Evolutionary conservation across 179 eudicot species (phyloP).

Genomic region (Sideroxylon spinosum): DNA sequence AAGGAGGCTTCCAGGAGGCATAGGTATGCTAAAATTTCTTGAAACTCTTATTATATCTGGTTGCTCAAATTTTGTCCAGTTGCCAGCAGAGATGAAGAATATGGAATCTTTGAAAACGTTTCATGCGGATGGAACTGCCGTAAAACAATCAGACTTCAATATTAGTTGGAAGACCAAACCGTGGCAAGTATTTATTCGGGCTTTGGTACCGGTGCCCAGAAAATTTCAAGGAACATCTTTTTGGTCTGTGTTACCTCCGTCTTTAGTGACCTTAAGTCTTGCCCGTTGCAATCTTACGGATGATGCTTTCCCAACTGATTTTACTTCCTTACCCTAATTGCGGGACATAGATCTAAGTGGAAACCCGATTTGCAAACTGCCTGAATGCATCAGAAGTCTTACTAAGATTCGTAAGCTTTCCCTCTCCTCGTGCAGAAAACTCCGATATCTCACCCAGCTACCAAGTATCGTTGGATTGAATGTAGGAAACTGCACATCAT

Average conservation of each 20-base stretch:
- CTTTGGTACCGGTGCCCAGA: neutral
- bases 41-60: neutral
- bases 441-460: neutral
- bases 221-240: neutral
- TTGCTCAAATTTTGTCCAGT: constrained; percentile 7
- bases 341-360: neutral
- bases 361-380: constrained; percentile 4
- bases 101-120: constrained; percentile 11
- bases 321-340: constrained; percentile 9
- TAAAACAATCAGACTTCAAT: neutral
- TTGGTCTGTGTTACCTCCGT: neutral
- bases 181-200: neutral
- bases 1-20: neutral
- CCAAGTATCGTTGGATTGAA: neutral
- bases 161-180: neutral
- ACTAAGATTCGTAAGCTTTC: neutral
- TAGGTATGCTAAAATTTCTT: neutral
- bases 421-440: neutral
- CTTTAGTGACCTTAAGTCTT: constrained; percentile 9
- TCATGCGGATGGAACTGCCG: neutral
- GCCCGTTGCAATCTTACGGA: constrained; percentile 2
- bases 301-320: constrained; percentile 1
- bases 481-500: neutral
- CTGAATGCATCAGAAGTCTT: neutral
- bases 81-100: neutral